phyloP scores from a whole-genome alignment of 1,139 yeast species.

The Arxiozyma slooffiae region DNA sequence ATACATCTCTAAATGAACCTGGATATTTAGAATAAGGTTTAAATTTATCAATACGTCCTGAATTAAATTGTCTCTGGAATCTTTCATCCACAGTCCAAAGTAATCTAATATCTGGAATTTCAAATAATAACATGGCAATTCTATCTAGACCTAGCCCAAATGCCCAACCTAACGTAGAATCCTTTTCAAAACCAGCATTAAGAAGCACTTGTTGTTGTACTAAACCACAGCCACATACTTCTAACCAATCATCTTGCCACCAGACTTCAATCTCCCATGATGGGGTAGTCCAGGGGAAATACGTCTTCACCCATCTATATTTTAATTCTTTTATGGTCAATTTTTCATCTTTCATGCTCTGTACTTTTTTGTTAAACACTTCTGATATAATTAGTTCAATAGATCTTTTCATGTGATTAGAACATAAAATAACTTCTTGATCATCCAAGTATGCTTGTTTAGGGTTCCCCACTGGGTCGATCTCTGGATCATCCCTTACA shows the following conservation, averaged over 20 bases:
- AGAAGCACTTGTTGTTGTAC: constrained; percentile 69
- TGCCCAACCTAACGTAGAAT: constrained; percentile 83
- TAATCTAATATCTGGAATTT: constrained; percentile 86
- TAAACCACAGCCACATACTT: constrained; percentile 93
- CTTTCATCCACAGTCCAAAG: constrained; percentile 86
- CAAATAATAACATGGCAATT: constrained; percentile 89
- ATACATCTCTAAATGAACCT: constrained; percentile 73
- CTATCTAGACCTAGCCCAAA: constrained; percentile 95
- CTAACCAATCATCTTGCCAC: constrained; percentile 99
- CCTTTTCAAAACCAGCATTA: constrained; percentile 52
- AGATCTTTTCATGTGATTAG: constrained; percentile 75
- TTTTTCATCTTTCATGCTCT: constrained; percentile 49
- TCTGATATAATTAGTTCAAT: constrained; percentile 73
- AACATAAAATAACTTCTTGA: constrained; percentile 56
- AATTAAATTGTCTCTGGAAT: constrained; percentile 60
- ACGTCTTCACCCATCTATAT: constrained; percentile 92
- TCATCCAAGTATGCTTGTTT: constrained; percentile 69
- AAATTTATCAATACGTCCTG: constrained; percentile 60
- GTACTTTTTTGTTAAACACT: constrained; percentile 59
- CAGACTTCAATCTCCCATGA: constrained; percentile 97
- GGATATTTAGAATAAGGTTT: constrained; percentile 89
- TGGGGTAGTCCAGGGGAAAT: constrained; percentile 98
- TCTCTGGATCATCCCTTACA: constrained; percentile 57
- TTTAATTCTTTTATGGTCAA: constrained; percentile 58
- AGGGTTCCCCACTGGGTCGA: constrained; percentile 45